Evolutionary conservation across 768 basidiomycete genomes (phyloP), one percentile per base, ranked within the genome.

Genomic region (Podaxis sp.): DNA sequence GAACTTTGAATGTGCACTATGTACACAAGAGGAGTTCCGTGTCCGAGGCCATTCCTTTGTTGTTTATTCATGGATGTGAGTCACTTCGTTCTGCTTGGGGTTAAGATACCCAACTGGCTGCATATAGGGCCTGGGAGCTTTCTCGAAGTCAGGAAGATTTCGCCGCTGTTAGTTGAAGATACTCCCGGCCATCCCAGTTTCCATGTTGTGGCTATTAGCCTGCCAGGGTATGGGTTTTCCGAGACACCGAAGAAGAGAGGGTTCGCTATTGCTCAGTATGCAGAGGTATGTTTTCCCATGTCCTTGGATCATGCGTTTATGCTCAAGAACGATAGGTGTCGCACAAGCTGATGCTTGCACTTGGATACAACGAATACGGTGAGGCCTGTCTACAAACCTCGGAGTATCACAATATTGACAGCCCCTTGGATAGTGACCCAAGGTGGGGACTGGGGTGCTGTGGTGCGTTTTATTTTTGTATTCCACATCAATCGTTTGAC

Each of bases 161-260:
- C 88, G 0, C 82, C 86, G 0, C 65, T 86, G 16, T 72, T 89
- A 57, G 74, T 78, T 0, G 66, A 75, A 14, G 72, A 72, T 0
- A 76, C 79, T 3, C 57, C 72, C 1, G 76, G 78, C 0, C 73
- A 80, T 40, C 84, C 84, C 1, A 78, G 76, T 32, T 87, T 87
- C 65, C 87, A 88, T 60, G 84, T 88, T 21, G 84, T 89, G 1
- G 82, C 81, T 0, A 63, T 80, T 9, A 82, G 84, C 63, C 64
- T 88, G 2, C 87, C 87, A 11, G 84, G 83, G 0, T 88, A 70
- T 70, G 87, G 85, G 0, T 88, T 87, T 68, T 87, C 86, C 0
- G 75, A 82, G 11, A 81, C 77, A 1, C 79, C 82, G 3, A 76
- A 65, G 40, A 83, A 80, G 65, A 74, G 74, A 63, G 84, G 82